Evolutionary conservation across 2,329 filamentous ascomycete species (phyloP).

Genomic region (Knoxdaviesia proteae): DNA sequence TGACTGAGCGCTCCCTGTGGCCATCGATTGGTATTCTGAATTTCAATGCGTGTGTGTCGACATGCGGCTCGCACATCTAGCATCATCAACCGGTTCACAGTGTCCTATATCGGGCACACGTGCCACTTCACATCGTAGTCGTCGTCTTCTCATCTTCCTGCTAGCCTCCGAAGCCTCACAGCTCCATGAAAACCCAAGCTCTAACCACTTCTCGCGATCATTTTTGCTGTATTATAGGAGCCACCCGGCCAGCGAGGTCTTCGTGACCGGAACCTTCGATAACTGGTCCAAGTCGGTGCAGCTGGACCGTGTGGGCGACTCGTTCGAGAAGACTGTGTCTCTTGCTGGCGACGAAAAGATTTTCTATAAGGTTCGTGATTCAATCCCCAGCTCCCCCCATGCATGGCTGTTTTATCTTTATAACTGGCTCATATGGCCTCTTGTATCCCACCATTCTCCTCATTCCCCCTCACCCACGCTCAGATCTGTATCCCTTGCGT

Average conservation of each 20-base stretch:
- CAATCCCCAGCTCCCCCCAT: slow-evolving; percentile 1
- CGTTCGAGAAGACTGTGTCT: slow-evolving; percentile 64
- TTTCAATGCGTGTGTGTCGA: too few species aligned
- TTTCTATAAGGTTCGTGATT: slow-evolving; percentile 67
- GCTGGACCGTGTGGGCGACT: slow-evolving; percentile 52
- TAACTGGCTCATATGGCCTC: background rate
- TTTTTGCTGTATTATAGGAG: slow-evolving; percentile 34
- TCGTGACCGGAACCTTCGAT: slow-evolving; percentile 90
- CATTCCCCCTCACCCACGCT: background rate
- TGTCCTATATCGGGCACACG: too few species aligned
- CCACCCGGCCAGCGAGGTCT: slow-evolving; percentile 67
- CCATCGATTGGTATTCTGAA: too few species aligned
- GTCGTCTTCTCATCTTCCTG: too few species aligned
- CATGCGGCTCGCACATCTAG: too few species aligned
- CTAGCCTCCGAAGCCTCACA: too few species aligned
- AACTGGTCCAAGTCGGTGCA: slow-evolving; percentile 75
- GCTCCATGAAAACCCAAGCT: too few species aligned
- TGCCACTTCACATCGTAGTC: too few species aligned
- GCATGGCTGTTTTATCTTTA: slow-evolving; percentile 1
- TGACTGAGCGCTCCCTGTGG: too few species aligned
- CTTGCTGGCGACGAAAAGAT: slow-evolving; percentile 53
- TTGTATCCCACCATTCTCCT: background rate
- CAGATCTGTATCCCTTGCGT: too few species aligned
- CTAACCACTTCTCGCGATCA: too few species aligned
- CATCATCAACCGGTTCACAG: too few species aligned